Base-by-base conservation (phyloP, 1,284 basidiomycete genomes). In the Coniferiporia weirii region DNA sequence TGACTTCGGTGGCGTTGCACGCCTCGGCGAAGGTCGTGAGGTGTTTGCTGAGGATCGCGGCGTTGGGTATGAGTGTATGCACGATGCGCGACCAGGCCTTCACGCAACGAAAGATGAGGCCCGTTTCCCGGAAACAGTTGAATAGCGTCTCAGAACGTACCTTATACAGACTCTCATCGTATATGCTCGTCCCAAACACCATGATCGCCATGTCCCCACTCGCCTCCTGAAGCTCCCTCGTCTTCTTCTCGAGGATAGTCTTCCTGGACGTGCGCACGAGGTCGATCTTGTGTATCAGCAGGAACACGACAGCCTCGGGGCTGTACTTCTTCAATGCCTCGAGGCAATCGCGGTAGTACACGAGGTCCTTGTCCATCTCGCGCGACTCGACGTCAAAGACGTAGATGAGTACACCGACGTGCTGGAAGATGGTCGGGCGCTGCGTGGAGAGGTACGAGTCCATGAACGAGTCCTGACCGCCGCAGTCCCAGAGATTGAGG, bases 21-120 rank as follows among this genome's bases (percentile, higher is more conserved):
- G 92, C 86, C 50, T 85, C 80, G 10, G 94, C 90, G 61, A 99
- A 87, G 52, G 86, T 90, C 9, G 86, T 82, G 6, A 99, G 81
- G 67, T 98, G 94, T 59, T 81, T 84, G 8, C 90, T 89, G 44
- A 99, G 86, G 44, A 92, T 84, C n/a, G 84, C 77, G 36, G 95
- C 90, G 64, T 98, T 97, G 1, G 97, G 97, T 59, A 99, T 97
- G 63, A 98, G 82, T 9, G 93, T 94, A 68, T 98, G 94, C 7
- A 99, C 94, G 64, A 99, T 97, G 63, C 86, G 86, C 27, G 97
- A 98, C 97, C 96, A 99, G 9, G 97, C 96, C 92, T 98, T 64
- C 35, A 49, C 17, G 27, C 7, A 20, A 43, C 35, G 10, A 55
- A 49, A 61, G 57, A 13, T 55, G 46, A 12, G 56, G 52, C 57